Percentiles rank a stretch among this genome's conserved stretches.
phyloP scores from a whole-genome alignment of 805 yeast genomes.

The Zygoascus biomembranicola region DNA sequence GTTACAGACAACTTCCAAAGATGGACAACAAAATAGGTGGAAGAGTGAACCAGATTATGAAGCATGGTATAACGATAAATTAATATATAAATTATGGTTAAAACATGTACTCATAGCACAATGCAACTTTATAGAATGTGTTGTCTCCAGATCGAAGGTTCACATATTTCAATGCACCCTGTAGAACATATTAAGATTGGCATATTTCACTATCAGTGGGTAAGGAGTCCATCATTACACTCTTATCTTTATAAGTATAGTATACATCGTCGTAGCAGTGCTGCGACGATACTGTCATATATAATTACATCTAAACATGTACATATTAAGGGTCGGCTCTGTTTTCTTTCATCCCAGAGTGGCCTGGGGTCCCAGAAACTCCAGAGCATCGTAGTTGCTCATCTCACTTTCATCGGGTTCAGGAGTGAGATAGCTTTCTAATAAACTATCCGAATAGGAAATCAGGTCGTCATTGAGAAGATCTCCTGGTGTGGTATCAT shows the following conservation, averaged over 20 bases:
- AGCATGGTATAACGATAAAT: too few relatives aligned
- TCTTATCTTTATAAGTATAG: too few relatives aligned
- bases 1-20: too few relatives aligned
- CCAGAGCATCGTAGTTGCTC: conserved; percentile 14
- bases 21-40: too few relatives aligned
- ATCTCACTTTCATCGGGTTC: conserved; percentile 14
- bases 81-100: neutral
- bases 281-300: neutral
- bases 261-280: too few relatives aligned
- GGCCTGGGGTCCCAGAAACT: conserved; percentile 14
- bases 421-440: conserved; percentile 20
- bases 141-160: neutral
- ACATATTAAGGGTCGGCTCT: neutral
- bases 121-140: neutral
- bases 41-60: too few relatives aligned
- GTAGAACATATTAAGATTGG: too few relatives aligned
- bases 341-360: neutral
- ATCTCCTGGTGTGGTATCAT: neutral
- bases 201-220: neutral
- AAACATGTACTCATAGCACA: neutral
- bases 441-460: neutral
- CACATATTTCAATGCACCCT: neutral
- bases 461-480: neutral
- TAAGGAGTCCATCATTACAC: too few relatives aligned
- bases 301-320: neutral